Conservation (phyloP, 345 rosid genomes). For the Hibiscus syriacus region DNA sequence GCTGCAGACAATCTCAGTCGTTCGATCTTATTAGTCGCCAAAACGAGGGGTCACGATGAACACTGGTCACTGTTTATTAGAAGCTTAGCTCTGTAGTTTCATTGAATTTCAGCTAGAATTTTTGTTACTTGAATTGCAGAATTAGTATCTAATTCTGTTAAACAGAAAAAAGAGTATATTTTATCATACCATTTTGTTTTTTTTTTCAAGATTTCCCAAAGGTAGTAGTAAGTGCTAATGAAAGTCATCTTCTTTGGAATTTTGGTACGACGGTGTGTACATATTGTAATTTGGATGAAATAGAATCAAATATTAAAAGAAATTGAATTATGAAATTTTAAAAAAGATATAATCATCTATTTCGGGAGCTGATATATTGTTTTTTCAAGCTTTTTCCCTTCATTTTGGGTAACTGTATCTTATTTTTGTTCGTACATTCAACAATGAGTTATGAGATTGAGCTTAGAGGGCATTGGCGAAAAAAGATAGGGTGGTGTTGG, state of each 20-base stretch:
- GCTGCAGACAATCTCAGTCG: constrained; percentile 41
- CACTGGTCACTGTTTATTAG: no score
- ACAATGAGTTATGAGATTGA: background rate
- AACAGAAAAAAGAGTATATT: background rate
- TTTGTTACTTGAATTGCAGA: background rate
- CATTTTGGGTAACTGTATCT: no score
- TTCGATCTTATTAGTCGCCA: constrained; percentile 26
- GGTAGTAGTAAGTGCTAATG: no score
- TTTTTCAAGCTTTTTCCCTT: background rate
- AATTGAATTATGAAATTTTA: no score
- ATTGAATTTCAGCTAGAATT: background rate
- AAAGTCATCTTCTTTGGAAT: background rate
- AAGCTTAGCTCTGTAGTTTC: background rate
- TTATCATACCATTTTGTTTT: background rate
- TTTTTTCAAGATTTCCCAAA: background rate
- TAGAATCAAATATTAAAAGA: no score
- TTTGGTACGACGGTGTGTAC: no score
- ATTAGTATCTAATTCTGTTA: background rate
- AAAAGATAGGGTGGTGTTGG: no score
- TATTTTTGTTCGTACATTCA: background rate
- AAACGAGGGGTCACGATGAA: constrained; percentile 24
- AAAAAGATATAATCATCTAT: no score
- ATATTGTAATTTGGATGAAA: no score
- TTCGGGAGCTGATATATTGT: no score
- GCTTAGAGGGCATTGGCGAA: background rate